Evolutionary conservation across 352 stramenopile genomes (phyloP).

Genomic region (Globisporangium camurandrum): DNA sequence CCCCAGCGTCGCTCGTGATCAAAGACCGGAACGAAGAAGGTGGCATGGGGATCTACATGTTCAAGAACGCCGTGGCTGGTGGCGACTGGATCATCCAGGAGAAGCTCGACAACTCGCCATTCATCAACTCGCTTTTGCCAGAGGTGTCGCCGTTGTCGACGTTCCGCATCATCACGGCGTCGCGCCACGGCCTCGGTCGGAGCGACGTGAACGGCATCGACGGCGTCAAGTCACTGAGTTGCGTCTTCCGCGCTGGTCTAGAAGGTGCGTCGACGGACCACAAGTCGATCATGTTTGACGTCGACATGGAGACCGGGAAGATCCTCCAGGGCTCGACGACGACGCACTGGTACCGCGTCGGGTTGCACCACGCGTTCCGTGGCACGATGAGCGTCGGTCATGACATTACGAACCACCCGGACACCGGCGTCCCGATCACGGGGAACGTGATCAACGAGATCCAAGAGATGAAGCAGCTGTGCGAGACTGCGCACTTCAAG

Average conservation of each 20-base stretch:
- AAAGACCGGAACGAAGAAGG: constrained; percentile 98
- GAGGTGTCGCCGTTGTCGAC: constrained; percentile 93
- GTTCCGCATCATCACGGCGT: constrained; percentile 97
- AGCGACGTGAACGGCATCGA: constrained; percentile 39
- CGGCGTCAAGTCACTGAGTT: constrained; percentile 73
- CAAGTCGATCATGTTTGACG: constrained; percentile 97
- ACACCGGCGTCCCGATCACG: constrained; percentile 82
- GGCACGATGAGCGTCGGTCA: constrained; percentile 79
- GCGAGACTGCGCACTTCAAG: constrained; percentile 82
- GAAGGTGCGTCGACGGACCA: constrained; percentile 91
- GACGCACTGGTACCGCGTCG: constrained; percentile 94
- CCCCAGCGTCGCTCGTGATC: constrained; percentile 87
- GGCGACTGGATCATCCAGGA: constrained; percentile 97
- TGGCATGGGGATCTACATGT: constrained; percentile 97
- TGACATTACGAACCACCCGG: constrained; percentile 85
- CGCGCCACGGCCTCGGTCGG: constrained; percentile 48
- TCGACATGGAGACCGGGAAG: constrained; percentile 91
- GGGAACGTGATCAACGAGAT: constrained; percentile 87
- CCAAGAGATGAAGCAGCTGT: constrained; percentile 76
- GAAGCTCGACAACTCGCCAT: constrained; percentile 90
- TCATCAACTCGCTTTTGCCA: constrained; percentile 89
- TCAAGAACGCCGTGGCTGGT: constrained; percentile 92
- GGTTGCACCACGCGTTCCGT: constrained; percentile 59
- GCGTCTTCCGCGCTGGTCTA: constrained; percentile 67
- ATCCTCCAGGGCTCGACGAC: constrained; percentile 95